A percentile compares a stretch with the other conserved stretches of the same genome.
These are phyloP conservation scores for Aureobasidium uvarum DNA, from an alignment of 2,329 filamentous ascomycete species.

Conservation along the genomic window DNA sequence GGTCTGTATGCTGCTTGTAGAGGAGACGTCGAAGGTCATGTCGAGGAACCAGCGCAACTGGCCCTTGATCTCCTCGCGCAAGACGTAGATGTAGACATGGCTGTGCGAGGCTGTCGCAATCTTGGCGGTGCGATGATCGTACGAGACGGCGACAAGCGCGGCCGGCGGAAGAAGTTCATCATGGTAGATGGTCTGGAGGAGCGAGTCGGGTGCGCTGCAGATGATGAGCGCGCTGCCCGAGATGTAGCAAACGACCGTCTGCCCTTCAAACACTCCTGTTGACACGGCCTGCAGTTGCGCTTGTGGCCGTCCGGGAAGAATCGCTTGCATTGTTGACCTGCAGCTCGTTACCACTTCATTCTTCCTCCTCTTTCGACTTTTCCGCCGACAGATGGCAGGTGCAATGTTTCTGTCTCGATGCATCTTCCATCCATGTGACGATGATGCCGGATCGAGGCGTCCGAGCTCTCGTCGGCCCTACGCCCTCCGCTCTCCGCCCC, in stretches of 20 bases:
- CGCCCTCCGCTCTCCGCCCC: not conserved
- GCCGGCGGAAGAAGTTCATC: slow-evolving; percentile 57
- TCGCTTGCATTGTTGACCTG: slow-evolving; percentile 61
- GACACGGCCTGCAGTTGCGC: slow-evolving; percentile 74
- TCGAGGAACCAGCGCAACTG: slow-evolving; percentile 71
- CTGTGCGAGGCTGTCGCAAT: slow-evolving; percentile 71
- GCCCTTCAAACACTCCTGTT: slow-evolving; percentile 69
- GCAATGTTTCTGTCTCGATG: not conserved
- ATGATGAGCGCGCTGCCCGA: slow-evolving; percentile 86
- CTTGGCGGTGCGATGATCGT: slow-evolving; percentile 81
- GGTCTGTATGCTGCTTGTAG: slow-evolving; percentile 37
- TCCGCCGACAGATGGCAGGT: not conserved
- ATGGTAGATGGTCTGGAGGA: slow-evolving; percentile 89
- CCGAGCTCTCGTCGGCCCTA: not conserved
- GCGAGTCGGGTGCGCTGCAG: slow-evolving; percentile 67
- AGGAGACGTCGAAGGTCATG: slow-evolving; percentile 51
- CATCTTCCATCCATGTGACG: slow-evolving; percentile 2
- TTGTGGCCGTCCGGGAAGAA: slow-evolving; percentile 76
- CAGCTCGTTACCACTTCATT: slow-evolving; percentile 11
- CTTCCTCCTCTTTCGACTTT: not conserved
- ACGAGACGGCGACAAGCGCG: slow-evolving; percentile 70
- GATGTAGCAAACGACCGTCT: slow-evolving; percentile 78
- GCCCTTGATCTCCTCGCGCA: slow-evolving; percentile 68
- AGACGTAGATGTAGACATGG: slow-evolving; percentile 73
- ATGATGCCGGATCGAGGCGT: not conserved